Percentiles rank a stretch among this genome's conserved stretches.
phyloP scores from a whole-genome alignment of 192 early-diverging fungal genomes.

The Backusella circina region DNA sequence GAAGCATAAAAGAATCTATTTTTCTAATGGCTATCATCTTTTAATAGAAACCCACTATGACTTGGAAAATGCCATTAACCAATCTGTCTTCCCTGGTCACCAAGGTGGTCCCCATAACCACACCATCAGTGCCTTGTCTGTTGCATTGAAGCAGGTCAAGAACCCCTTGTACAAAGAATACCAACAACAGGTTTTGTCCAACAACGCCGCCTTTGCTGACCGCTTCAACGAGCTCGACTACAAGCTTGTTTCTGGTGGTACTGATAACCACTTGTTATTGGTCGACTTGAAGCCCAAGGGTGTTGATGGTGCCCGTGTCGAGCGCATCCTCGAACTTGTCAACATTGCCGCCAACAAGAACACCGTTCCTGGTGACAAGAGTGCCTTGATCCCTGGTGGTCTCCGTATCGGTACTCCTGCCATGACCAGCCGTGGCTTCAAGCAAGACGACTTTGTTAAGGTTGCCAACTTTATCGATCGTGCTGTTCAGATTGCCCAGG shows the following conservation, averaged over 20 bases:
- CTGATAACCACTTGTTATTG: slow-evolving; percentile 93
- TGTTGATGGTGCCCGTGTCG: slow-evolving; percentile 94
- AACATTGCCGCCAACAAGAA: slow-evolving; percentile 99
- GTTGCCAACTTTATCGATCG: slow-evolving; percentile 86
- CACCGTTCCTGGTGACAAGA: slow-evolving; percentile 96
- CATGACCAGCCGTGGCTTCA: slow-evolving; percentile 93
- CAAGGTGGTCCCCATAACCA: slow-evolving; percentile 99
- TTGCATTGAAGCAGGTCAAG: slow-evolving; percentile 87
- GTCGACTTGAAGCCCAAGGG: slow-evolving; percentile 81
- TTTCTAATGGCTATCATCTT: neutral
- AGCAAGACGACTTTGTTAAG: slow-evolving; percentile 84
- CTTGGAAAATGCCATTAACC: slow-evolving; percentile 93
- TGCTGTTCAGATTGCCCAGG: slow-evolving; percentile 76
- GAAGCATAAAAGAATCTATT: neutral
- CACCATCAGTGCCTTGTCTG: slow-evolving; percentile 93
- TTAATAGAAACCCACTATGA: slow-evolving; percentile 73
- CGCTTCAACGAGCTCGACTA: slow-evolving; percentile 71
- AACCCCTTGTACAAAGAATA: slow-evolving; percentile 84
- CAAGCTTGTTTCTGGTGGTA: slow-evolving; percentile 86
- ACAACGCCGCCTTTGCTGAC: slow-evolving; percentile 86
- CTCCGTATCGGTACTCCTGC: slow-evolving; percentile 95
- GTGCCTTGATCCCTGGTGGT: slow-evolving; percentile 89
- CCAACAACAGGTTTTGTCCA: slow-evolving; percentile 86
- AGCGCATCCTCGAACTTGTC: slow-evolving; percentile 91
- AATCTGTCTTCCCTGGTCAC: slow-evolving; percentile 96